Evolutionary conservation across 75 land plant genomes (phyloP).

Genomic region (Picea sitchensis): DNA sequence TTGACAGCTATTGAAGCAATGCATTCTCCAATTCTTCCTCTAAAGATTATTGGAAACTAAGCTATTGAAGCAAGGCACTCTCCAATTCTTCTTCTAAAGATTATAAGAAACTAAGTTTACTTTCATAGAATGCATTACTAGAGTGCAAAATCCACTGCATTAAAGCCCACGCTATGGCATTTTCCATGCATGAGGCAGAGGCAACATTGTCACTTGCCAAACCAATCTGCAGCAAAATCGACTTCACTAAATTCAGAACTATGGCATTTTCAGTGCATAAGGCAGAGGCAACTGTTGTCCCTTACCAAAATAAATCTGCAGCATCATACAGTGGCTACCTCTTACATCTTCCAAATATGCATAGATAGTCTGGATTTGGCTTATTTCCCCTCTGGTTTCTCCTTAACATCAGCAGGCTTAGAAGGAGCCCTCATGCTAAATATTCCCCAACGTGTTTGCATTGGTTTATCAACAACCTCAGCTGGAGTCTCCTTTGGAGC

Average conservation of each 20-base stretch:
- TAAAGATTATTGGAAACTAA: background rate
- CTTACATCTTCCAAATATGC: background rate
- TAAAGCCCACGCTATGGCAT: background rate
- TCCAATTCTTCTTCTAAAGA: background rate
- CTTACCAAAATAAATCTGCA: background rate
- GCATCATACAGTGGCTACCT: background rate
- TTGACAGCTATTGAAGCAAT: constrained; percentile 6
- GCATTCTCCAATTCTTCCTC: background rate
- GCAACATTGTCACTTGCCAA: background rate
- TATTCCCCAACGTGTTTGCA: constrained; percentile 6
- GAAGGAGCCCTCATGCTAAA: constrained; percentile 10
- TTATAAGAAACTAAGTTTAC: background rate
- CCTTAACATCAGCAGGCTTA: constrained; percentile 4
- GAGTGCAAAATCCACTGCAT: background rate
- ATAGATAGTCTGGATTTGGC: background rate
- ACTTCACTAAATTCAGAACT: background rate
- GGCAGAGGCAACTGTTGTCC: background rate
- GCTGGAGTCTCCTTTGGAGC: constrained; percentile 1
- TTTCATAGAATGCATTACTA: background rate
- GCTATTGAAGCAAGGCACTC: constrained; percentile 1
- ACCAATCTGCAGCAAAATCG: background rate
- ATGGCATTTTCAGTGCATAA: background rate
- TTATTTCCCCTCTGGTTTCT: background rate
- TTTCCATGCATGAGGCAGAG: background rate
- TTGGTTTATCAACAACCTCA: background rate